These are phyloP conservation scores for Neonectria sp. DNA, from an alignment of 2,329 filamentous ascomycete genomes.

Conservation along the genomic window DNA sequence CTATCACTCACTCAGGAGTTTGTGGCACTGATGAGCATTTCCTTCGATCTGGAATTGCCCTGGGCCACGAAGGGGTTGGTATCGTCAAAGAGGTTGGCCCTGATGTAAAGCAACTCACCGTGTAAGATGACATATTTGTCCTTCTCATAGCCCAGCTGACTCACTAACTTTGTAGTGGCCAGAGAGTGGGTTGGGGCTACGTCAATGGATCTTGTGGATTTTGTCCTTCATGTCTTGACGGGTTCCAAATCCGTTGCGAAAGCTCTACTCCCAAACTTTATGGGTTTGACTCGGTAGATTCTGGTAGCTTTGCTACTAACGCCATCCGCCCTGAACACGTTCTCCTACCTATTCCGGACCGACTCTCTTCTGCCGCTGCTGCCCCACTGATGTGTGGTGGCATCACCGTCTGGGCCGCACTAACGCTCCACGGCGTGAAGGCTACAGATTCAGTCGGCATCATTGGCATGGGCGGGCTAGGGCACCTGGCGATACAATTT, in stretches of 20 bases:
- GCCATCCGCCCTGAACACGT: conserved; percentile 62
- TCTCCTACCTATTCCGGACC: conserved; percentile 62
- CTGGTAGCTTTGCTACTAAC: conserved; percentile 60
- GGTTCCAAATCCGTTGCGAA: conserved; percentile 56
- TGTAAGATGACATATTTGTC: too few relatives aligned
- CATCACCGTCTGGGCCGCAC: conserved; percentile 57
- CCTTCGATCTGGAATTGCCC: neutral
- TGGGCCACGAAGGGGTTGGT: neutral
- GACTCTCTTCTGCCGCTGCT: conserved; percentile 58
- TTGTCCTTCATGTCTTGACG: conserved; percentile 58
- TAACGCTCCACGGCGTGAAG: conserved; percentile 52
- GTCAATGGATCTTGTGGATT: conserved; percentile 54
- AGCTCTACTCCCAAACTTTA: conserved; percentile 53
- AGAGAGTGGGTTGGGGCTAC: conserved; percentile 58
- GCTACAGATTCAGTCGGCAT: conserved; percentile 38
- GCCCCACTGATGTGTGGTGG: conserved; percentile 67
- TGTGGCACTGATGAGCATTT: neutral
- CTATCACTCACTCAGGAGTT: neutral
- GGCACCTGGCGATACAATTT: conserved; percentile 1
- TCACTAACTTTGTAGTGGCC: too few relatives aligned
- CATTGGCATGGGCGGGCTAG: conserved; percentile 38
- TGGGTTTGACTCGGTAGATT: conserved; percentile 53
- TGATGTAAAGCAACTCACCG: too few relatives aligned
- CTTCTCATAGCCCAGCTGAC: too few relatives aligned
- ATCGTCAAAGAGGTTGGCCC: neutral